Base-by-base conservation (phyloP, 371 early-diverging fungal species). In the Mucor lusitanicus region DNA sequence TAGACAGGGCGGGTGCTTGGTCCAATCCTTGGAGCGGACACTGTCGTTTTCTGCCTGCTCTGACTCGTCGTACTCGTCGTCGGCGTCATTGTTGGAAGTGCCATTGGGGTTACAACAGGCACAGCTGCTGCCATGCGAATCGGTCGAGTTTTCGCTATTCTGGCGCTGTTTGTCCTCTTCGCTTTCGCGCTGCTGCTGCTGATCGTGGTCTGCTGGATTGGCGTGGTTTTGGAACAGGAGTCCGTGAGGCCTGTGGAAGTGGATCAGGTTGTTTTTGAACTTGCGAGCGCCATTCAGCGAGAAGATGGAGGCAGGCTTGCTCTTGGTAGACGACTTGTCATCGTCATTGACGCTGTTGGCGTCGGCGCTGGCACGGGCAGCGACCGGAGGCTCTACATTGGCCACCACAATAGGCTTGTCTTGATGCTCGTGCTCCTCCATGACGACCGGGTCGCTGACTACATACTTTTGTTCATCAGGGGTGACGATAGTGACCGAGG, bases 211-310 rank as follows among this genome's bases (percentile, higher is more conserved):
- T 6, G 46, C 25, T 11, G 6, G 12, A 3, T 7, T 21, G 8
- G 48, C 6, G 30, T 48, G 67, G 7, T 61, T 61, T 32, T 28
- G 40, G 21, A 42, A 30, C 23, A 64, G 6, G 0, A 55, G 19
- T 7, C 65, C 65, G 33, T 64, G 65, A 1, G 65, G 65, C 9
- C 57, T 28, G 25, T 64, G 65, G 21, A 64, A 64, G 11, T 42
- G 44, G 4, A 64, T 32, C 6, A 46, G 6, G 35, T 58, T 40
- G 8, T 57, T 32, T n/a, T 64, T 64, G 8, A 42, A 21, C 7
- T 40, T 33, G 30, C 13, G 28, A 12, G 25, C 50, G 30, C 50
- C 50, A 2, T 9, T 37, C 37, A 37, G 2, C 7, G 61, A 46
- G 11, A 61, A 32, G 37, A 33, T 35, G 32, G 50, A 32, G 15